A percentile compares a stretch with the other conserved stretches of the same genome.
phyloP scores from a whole-genome alignment of 1,284 basidiomycete genomes.

The Coriolopsis trogii region DNA sequence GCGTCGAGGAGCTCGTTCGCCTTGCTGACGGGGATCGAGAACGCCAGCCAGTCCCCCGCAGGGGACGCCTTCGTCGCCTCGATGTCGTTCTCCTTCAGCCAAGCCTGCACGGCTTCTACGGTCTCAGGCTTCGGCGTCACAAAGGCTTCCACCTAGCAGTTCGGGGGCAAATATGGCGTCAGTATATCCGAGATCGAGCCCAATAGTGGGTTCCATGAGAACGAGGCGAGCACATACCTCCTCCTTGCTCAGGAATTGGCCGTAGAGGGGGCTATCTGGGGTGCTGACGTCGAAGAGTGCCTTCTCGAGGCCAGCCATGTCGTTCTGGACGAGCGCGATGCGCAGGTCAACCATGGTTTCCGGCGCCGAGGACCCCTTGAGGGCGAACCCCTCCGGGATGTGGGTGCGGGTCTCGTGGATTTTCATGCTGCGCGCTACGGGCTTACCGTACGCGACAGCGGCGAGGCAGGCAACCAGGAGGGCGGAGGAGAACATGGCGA shows the following conservation, averaged over 20 bases:
- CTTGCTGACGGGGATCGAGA: slow-evolving; percentile 41
- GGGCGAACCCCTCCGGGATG: slow-evolving; percentile 33
- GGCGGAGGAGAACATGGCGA: slow-evolving; percentile 28
- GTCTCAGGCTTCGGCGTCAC: slow-evolving; percentile 40
- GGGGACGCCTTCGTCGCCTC: slow-evolving; percentile 34
- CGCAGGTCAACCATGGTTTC: slow-evolving; percentile 35
- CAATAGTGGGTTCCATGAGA: too few relatives aligned
- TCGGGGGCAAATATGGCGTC: neutral
- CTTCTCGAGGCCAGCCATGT: slow-evolving; percentile 40
- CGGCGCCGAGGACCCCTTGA: slow-evolving; percentile 30
- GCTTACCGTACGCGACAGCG: slow-evolving; percentile 26
- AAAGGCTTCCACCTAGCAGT: slow-evolving; percentile 40
- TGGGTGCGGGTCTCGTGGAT: slow-evolving; percentile 34
- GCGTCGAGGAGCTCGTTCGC: slow-evolving; percentile 42
- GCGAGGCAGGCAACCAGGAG: slow-evolving; percentile 21
- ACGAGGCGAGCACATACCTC: slow-evolving; percentile 28
- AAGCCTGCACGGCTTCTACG: slow-evolving; percentile 39
- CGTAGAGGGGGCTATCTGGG: slow-evolving; percentile 35
- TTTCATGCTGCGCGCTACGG: slow-evolving; percentile 31
- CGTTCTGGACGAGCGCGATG: slow-evolving; percentile 36
- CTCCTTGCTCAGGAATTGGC: slow-evolving; percentile 37
- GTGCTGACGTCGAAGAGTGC: slow-evolving; percentile 40
- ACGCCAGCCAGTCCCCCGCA: slow-evolving; percentile 45
- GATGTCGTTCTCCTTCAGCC: slow-evolving; percentile 41
- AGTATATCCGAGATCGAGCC: neutral